Evolutionary conservation across 768 basidiomycete species (phyloP).

Genomic region (Suillus weaverae): DNA sequence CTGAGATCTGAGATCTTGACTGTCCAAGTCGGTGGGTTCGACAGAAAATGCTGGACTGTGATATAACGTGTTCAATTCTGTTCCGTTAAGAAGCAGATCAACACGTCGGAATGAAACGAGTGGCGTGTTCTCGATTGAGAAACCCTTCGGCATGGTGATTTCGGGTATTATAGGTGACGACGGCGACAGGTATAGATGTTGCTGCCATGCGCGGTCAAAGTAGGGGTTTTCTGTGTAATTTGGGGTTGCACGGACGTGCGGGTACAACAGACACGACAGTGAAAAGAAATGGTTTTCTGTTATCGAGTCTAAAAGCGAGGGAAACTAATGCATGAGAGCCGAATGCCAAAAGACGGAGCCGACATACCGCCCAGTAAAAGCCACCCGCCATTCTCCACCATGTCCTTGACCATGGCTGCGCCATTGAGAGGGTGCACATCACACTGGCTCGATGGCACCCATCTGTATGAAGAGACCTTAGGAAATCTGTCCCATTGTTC

Average conservation of each 20-base stretch:
- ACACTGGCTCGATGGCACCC: constrained; percentile 51
- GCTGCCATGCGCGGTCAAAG: constrained; percentile 67
- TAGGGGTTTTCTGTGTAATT: constrained; percentile 52
- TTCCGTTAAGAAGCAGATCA: constrained; percentile 53
- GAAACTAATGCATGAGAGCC: background rate
- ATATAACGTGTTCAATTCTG: constrained; percentile 51
- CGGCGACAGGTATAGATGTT: constrained; percentile 61
- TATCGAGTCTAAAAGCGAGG: constrained; percentile 51
- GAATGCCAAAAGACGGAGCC: background rate
- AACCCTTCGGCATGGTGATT: constrained; percentile 48
- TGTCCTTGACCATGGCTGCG: constrained; percentile 48
- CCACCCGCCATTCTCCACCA: constrained; percentile 74
- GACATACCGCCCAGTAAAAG: constrained; percentile 58
- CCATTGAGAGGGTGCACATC: constrained; percentile 41
- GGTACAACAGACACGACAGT: constrained; percentile 62
- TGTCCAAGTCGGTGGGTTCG: constrained; percentile 16
- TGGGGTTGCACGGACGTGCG: constrained; percentile 66
- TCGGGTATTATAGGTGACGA: constrained; percentile 37
- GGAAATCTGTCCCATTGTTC: constrained; percentile 56
- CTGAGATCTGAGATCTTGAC: constrained; percentile 13
- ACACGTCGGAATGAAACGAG: constrained; percentile 66
- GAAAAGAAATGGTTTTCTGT: constrained; percentile 78
- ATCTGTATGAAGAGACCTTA: constrained; percentile 48
- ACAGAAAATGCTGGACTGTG: constrained; percentile 20
- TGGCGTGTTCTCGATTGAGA: constrained; percentile 57